These are phyloP conservation scores for Pseudopyricularia javanii DNA, from an alignment of 2,329 filamentous ascomycete species.

Conservation along the genomic window DNA sequence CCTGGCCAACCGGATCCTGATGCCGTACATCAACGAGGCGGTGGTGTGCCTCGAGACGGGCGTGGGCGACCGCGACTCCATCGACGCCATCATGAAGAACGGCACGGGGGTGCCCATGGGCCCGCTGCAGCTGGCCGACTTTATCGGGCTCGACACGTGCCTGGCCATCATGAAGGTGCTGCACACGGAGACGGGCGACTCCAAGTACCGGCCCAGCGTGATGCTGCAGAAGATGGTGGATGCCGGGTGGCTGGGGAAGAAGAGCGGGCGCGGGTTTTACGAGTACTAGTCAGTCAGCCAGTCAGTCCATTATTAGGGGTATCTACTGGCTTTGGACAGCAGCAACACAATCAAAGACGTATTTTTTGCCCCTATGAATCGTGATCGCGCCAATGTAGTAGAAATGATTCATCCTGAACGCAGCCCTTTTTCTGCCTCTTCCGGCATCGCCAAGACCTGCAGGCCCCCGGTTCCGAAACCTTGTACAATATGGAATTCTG, in stretches of 20 bases:
- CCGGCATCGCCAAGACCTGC: too few species aligned
- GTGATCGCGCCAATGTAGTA: too few species aligned
- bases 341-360: too few species aligned
- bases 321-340: too few species aligned
- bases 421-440: too few species aligned
- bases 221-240: conserved; percentile 91
- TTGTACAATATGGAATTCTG: too few species aligned
- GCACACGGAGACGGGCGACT: conserved; percentile 83
- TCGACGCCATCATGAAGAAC: conserved; percentile 98
- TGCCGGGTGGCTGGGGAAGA: conserved; percentile 95
- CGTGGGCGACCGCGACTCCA: conserved; percentile 78
- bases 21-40: conserved; percentile 99
- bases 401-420: too few species aligned
- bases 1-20: conserved; percentile 89
- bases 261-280: conserved; percentile 92
- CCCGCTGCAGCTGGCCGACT: conserved; percentile 83
- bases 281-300: too few species aligned
- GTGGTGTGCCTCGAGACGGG: conserved; percentile 92
- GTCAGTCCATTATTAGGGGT: too few species aligned
- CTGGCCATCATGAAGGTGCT: conserved; percentile 94
- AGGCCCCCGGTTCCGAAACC: too few species aligned
- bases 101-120: conserved; percentile 99
- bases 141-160: conserved; percentile 94
- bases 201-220: conserved; percentile 86
- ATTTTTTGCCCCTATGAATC: too few species aligned